Evolutionary conservation across 2,329 filamentous ascomycete genomes (phyloP).

Genomic region (Blastomyces silverae): DNA sequence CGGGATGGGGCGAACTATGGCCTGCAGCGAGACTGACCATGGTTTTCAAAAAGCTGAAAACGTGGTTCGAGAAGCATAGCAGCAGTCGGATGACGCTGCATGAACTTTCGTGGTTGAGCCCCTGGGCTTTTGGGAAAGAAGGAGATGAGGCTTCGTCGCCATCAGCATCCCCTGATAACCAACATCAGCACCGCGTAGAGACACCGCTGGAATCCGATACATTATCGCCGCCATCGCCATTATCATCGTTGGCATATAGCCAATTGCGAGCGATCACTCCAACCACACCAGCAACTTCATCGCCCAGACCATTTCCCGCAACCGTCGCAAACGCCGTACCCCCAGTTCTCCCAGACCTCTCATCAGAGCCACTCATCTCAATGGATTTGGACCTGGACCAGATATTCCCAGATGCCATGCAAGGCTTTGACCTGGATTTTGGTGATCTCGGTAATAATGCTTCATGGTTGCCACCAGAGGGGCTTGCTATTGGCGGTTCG

Average conservation of each 20-base stretch:
- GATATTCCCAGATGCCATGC: slow-evolving; percentile 10
- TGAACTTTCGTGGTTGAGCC: slow-evolving; percentile 12
- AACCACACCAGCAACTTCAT: neutral
- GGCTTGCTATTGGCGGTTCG: neutral
- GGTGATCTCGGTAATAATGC: neutral
- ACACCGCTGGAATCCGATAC: neutral
- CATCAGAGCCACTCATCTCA: neutral
- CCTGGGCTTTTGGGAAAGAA: slow-evolving; percentile 9
- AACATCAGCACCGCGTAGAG: neutral
- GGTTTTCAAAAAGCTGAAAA: slow-evolving; percentile 1
- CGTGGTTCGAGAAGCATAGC: neutral
- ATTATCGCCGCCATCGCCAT: neutral
- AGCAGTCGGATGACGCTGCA: slow-evolving; percentile 7
- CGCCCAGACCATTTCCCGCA: neutral
- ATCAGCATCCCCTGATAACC: neutral
- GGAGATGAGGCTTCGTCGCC: neutral
- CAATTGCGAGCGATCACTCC: neutral
- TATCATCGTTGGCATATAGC: neutral
- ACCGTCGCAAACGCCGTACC: neutral
- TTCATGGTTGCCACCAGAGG: neutral
- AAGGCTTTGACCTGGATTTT: slow-evolving; percentile 14
- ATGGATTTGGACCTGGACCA: slow-evolving; percentile 10
- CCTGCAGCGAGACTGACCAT: slow-evolving; percentile 7
- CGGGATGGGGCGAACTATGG: slow-evolving; percentile 3
- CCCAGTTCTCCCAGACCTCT: neutral